phyloP scores from a whole-genome alignment of 306 rosid species.

The Parietaria judaica region DNA sequence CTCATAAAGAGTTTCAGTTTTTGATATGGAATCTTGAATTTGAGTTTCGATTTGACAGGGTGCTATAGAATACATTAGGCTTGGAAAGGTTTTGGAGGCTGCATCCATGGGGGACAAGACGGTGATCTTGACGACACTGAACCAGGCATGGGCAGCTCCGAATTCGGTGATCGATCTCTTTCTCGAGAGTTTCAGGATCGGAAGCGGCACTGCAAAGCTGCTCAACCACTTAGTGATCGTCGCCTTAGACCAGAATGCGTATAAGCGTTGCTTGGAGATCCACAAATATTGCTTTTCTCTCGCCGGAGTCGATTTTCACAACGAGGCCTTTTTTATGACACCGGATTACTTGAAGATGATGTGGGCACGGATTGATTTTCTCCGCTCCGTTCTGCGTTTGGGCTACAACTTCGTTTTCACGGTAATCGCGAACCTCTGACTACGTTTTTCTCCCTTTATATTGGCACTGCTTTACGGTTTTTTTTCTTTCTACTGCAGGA shows the following conservation, averaged over 20 bases:
- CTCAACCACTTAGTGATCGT: slow-evolving; percentile 77
- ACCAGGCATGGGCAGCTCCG: slow-evolving; percentile 95
- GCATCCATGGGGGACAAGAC: slow-evolving; percentile 77
- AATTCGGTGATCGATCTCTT: slow-evolving; percentile 75
- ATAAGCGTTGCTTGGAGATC: slow-evolving; percentile 58
- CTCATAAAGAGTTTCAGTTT: neutral
- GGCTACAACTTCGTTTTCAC: slow-evolving; percentile 96
- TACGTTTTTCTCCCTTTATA: too few species aligned
- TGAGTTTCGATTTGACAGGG: slow-evolving; percentile 25
- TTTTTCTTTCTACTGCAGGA: slow-evolving; percentile 44
- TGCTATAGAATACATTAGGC: slow-evolving; percentile 34
- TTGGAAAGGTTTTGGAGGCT: slow-evolving; percentile 49
- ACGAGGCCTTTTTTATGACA: slow-evolving; percentile 85
- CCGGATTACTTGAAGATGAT: slow-evolving; percentile 83
- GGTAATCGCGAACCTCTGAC: slow-evolving; percentile 26
- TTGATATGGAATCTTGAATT: neutral
- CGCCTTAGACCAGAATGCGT: slow-evolving; percentile 74
- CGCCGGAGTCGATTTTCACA: slow-evolving; percentile 56
- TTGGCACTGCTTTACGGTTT: too few species aligned
- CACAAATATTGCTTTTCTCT: slow-evolving; percentile 72
- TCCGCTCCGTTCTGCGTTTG: slow-evolving; percentile 73
- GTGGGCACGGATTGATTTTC: slow-evolving; percentile 93
- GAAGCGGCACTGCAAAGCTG: slow-evolving; percentile 51
- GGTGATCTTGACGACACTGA: slow-evolving; percentile 80
- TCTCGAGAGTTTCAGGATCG: slow-evolving; percentile 86